Evolutionary conservation across 768 basidiomycete genomes (phyloP).

Genomic region (Russula foetens): DNA sequence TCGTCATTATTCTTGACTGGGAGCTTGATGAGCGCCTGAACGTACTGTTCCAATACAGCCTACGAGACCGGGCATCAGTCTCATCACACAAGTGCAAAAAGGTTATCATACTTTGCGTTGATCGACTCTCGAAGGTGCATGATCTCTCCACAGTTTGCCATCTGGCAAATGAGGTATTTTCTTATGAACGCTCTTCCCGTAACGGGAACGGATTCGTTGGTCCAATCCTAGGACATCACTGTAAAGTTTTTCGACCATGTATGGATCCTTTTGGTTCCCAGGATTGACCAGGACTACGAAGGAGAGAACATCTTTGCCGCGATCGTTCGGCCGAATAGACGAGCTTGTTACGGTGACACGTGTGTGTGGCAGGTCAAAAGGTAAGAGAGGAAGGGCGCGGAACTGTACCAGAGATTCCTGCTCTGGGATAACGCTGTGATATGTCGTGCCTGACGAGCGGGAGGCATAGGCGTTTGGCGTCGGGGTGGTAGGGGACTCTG

Average conservation of each 20-base stretch:
- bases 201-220: conserved; percentile 49
- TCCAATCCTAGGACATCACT: conserved; percentile 89
- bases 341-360: conserved; percentile 67
- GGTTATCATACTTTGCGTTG: conserved; percentile 74
- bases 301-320: conserved; percentile 86
- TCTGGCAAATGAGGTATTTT: conserved; percentile 81
- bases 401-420: conserved; percentile 36
- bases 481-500: conserved; percentile 18
- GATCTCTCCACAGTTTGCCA: conserved; percentile 92
- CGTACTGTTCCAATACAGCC: conserved; percentile 76
- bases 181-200: conserved; percentile 63
- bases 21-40: conserved; percentile 74
- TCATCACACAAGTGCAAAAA: conserved; percentile 4
- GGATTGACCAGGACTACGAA: conserved; percentile 77
- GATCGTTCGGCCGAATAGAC: conserved; percentile 80
- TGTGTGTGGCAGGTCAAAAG: conserved; percentile 66
- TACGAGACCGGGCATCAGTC: conserved; percentile 25
- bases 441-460: conserved; percentile 5
- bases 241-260: conserved; percentile 90
- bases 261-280: conserved; percentile 59
- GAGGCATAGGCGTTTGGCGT: conserved; percentile 12
- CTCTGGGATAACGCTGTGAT: conserved; percentile 21
- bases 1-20: conserved; percentile 85
- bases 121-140: conserved; percentile 94
- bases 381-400: conserved; percentile 64